Evolutionary conservation across 345 rosid genomes (phyloP).

Genomic region (Salix brachista): DNA sequence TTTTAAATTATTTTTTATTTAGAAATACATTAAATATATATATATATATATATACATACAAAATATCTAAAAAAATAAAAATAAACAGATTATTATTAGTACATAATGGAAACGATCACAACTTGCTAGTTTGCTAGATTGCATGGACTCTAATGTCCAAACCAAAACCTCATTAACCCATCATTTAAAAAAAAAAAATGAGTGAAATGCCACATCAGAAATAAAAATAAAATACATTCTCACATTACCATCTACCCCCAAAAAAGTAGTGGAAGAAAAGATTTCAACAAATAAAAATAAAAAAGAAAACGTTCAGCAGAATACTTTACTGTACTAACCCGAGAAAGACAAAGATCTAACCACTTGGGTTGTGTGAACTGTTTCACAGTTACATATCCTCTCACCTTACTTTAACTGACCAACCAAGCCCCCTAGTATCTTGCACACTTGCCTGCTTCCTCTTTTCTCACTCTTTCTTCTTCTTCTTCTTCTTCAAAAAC

Average conservation of each 20-base stretch:
- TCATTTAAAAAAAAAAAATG: neutral
- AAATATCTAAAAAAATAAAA: too few relatives aligned
- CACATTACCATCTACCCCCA: neutral
- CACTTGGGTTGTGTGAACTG: slow-evolving; percentile 19
- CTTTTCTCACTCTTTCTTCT: neutral
- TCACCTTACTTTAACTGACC: neutral
- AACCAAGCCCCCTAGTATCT: neutral
- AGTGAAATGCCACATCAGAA: neutral
- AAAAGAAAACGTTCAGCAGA: neutral
- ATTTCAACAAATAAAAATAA: neutral
- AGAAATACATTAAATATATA: too few relatives aligned
- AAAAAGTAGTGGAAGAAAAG: neutral
- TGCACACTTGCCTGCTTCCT: neutral
- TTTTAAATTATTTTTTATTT: too few relatives aligned
- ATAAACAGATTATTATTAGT: too few relatives aligned
- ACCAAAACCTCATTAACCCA: neutral
- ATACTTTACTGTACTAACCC: neutral
- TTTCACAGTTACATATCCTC: slow-evolving; percentile 11
- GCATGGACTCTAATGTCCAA: neutral
- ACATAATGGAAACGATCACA: too few relatives aligned
- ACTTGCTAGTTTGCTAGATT: neutral
- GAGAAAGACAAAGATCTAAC: slow-evolving; percentile 16
- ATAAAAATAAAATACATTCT: neutral
- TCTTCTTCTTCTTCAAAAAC: neutral
- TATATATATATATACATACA: too few relatives aligned